Evolutionary conservation across 805 yeast genomes (phyloP), one percentile per base, ranked within the genome.

Genomic region (Kluyveromyces dobzhanskii): DNA sequence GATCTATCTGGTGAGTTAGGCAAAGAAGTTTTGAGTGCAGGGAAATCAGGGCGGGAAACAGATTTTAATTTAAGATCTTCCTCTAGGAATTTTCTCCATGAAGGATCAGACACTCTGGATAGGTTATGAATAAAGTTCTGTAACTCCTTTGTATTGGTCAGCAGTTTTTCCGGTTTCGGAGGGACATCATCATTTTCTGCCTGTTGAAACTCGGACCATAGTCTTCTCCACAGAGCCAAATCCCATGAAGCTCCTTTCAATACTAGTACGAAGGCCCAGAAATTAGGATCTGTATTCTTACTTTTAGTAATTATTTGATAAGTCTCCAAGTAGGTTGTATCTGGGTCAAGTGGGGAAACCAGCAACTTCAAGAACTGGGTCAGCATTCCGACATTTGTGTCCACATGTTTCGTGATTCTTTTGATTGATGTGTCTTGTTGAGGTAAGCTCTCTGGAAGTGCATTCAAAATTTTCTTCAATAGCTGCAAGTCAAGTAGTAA

Each of bases 401-500:
- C 57, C 9, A 52, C 44, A 35, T 57, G 62, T 21, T 47, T 54
- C 28, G 44, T 43, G 7, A 53, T 48, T 31, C 62, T 53, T 38
- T 54, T 57, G 18, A 33, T 42, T 1, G 58, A 42, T 2, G 54
- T 45, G 27, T 41, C 45, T 27, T 47, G 51, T 28, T 44, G 47
- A 3, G 51, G 41, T 30, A 42, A 23, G 30, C 45, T 46, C 12
- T 54, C 54, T 9, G 50, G 44, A 13, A 56, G 37, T 4, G 46
- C 29, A 18, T 47, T 42, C 11, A 85, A 67, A 19, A 73, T 65
- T 19, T 68, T 66, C 51, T 81, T 83, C 50, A 90, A 57, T 7
- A 73, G 67, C 29, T 79, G 78, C 2, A 83, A 53, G 61, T 90
- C 98, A 17, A 83, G 63, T 29, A 80, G 63, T 52, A 90, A 67